Evolutionary conservation across 176 grass and related monocot genomes (phyloP).

Genomic region (Oryza glaberrima): DNA sequence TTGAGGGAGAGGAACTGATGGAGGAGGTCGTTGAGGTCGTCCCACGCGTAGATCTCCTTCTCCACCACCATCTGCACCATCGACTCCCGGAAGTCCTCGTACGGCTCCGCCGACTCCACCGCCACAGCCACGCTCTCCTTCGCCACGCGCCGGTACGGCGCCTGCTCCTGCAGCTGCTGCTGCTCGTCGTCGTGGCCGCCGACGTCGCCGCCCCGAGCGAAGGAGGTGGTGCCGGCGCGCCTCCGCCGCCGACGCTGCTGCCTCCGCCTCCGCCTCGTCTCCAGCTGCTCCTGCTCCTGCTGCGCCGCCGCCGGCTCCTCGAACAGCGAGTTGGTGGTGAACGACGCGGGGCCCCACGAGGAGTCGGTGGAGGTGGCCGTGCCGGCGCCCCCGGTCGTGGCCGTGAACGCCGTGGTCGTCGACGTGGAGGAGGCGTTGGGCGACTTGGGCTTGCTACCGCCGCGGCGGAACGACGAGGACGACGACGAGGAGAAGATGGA

Average conservation of each 20-base stretch:
- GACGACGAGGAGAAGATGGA: constrained; percentile 54
- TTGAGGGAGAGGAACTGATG: constrained; percentile 96
- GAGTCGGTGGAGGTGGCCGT: constrained; percentile 68
- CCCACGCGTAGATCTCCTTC: constrained; percentile 99
- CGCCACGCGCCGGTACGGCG: constrained; percentile 34
- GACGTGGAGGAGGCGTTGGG: constrained; percentile 61
- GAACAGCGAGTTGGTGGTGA: constrained; percentile 75
- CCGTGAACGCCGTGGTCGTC: constrained; percentile 61
- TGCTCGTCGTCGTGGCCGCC: not conserved
- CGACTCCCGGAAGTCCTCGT: constrained; percentile 92
- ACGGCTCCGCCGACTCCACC: constrained; percentile 87
- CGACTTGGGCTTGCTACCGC: constrained; percentile 52
- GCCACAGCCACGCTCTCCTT: constrained; percentile 88
- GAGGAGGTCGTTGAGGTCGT: constrained; percentile 94
- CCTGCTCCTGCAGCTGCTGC: not conserved
- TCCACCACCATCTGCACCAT: constrained; percentile 99
- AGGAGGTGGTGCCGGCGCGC: constrained; percentile 5
- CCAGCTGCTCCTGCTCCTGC: constrained; percentile 35
- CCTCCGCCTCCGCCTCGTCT: constrained; percentile 48
- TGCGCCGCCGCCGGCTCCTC: constrained; percentile 28
- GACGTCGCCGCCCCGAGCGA: constrained; percentile 3
- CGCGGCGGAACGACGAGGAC: constrained; percentile 32
- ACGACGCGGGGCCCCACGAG: constrained; percentile 69
- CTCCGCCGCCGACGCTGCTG: constrained; percentile 45
- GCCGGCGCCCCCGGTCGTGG: constrained; percentile 52